Percentiles rank a stretch among this genome's conserved stretches.
phyloP scores from a whole-genome alignment of 2,329 filamentous ascomycete species.

The Talaromyces albobiverticillius region DNA sequence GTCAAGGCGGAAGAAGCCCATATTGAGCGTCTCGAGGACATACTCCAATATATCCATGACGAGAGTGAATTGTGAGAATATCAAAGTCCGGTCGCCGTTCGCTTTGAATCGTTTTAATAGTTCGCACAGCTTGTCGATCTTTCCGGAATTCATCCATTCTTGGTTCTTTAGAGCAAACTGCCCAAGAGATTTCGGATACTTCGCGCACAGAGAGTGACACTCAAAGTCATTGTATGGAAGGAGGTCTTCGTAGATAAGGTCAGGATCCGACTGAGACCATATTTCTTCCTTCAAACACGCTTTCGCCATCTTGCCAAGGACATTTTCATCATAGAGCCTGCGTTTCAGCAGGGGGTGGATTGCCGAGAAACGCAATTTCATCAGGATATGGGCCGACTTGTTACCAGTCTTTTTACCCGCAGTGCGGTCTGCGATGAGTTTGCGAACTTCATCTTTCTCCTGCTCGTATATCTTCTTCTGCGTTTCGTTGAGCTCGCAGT shows the following conservation, averaged over 20 bases:
- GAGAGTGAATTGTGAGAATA: slow-evolving; percentile 92
- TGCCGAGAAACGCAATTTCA: slow-evolving; percentile 87
- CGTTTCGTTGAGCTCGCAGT: slow-evolving; percentile 71
- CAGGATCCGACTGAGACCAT: slow-evolving; percentile 49
- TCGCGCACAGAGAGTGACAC: slow-evolving; percentile 57
- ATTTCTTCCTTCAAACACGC: slow-evolving; percentile 69
- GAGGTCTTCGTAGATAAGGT: slow-evolving; percentile 55
- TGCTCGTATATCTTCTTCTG: slow-evolving; percentile 73
- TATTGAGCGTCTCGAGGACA: slow-evolving; percentile 68
- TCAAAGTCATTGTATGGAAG: slow-evolving; percentile 59
- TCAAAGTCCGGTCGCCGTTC: slow-evolving; percentile 80
- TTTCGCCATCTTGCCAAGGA: slow-evolving; percentile 72
- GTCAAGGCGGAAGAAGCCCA: slow-evolving; percentile 82
- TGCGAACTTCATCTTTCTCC: slow-evolving; percentile 61
- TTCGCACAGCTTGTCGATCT: slow-evolving; percentile 75
- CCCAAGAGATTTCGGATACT: slow-evolving; percentile 51
- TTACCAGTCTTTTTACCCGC: slow-evolving; percentile 54
- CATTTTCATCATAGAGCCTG: slow-evolving; percentile 71
- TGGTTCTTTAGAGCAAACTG: slow-evolving; percentile 58
- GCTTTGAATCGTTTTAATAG: slow-evolving; percentile 70
- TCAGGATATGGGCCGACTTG: slow-evolving; percentile 67
- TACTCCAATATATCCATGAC: slow-evolving; percentile 87
- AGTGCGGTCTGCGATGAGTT: slow-evolving; percentile 59
- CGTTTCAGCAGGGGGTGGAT: slow-evolving; percentile 89
- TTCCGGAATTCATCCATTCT: slow-evolving; percentile 74